A percentile compares a stretch with the other conserved stretches of the same genome.
Evolutionary conservation across 306 rosid species (phyloP).

Genomic region (Vachellia collinsii): DNA sequence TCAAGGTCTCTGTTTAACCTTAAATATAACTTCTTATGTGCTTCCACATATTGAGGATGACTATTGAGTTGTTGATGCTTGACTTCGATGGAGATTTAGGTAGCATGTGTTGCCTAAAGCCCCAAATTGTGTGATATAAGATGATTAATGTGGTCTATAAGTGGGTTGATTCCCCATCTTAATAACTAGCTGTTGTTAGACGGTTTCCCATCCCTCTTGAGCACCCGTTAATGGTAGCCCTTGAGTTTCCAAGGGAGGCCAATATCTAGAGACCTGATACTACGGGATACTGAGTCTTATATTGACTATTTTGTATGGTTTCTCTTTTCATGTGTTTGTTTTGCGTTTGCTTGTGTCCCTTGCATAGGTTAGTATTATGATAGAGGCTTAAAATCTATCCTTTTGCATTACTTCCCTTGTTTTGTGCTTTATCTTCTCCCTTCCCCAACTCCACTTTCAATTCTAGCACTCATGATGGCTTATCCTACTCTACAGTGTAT

Average conservation of each 20-base stretch:
- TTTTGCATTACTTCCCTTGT: not conserved
- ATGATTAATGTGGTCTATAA: not conserved
- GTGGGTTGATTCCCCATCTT: not conserved
- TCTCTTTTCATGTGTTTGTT: not conserved
- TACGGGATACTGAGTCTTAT: not conserved
- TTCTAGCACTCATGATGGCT: not conserved
- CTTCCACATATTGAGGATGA: slow-evolving; percentile 10
- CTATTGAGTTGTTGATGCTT: not conserved
- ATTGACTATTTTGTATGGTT: not conserved
- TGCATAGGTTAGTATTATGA: not conserved
- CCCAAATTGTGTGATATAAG: not conserved
- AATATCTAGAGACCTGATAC: not conserved
- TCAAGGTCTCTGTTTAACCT: not conserved
- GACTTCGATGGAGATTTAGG: not conserved
- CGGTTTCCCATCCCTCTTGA: not conserved
- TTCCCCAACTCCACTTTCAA: not conserved
- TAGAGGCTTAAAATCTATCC: not conserved
- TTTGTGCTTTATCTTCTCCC: not conserved
- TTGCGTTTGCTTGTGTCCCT: not conserved
- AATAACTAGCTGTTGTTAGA: not conserved
- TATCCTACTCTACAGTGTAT: slow-evolving; percentile 52
- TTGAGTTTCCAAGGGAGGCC: not conserved
- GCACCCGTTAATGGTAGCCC: not conserved
- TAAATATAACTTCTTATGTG: not conserved
- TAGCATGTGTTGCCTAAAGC: not conserved